Base-by-base conservation (phyloP, 768 basidiomycete species). In the Trametes cinnabarina region DNA sequence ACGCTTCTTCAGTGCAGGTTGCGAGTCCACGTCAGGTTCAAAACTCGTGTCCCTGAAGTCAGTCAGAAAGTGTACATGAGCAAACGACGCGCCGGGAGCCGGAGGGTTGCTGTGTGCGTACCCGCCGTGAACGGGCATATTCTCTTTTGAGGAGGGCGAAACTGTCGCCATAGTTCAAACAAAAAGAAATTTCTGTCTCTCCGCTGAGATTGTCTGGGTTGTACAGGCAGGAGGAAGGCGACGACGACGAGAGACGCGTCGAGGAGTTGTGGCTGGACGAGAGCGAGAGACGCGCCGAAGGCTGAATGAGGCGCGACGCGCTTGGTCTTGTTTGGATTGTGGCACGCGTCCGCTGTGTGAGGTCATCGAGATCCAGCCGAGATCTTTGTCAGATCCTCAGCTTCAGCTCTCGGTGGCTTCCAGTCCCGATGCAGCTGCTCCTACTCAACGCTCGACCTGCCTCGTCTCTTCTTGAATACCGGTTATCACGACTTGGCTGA, bases 1-100 rank as follows among this genome's bases (percentile, higher is more conserved):
- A 43, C 71, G 69, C 57, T 68, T 71, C 63, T 76, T 76, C 12
- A 66, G 39, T 11, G 66, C 65, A 2, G 74, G 73, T 46, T 69
- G 64, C 7, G 58, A 57, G 41, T 65, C 58, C 41, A 56, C 11
- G 55, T 60, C 59, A n/a, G 42, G 55, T 42, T 62, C 55, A 56
- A 64, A 61, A 40, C 53, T 60, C 15, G 60, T 52, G 44, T 61
- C 60, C 12, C 60, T 61, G 46, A 35, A 14, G 12, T 15, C 25
- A 41, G 8, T 4, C 23, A 51, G 11, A 47, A 9, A 14, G 15
- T 25, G 7, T 15, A 20, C 9, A 25, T 14, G 10, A 42, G 26
- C n/a, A 4, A 1, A 43, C 4, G 34, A 51, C 47, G 49, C 55
- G 59, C 41, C 48, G n/a, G 39, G 22, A n/a, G n/a, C n/a, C n/a